These are phyloP conservation scores for Ormosia emarginata DNA, from an alignment of 306 rosid genomes.

Conservation along the genomic window DNA sequence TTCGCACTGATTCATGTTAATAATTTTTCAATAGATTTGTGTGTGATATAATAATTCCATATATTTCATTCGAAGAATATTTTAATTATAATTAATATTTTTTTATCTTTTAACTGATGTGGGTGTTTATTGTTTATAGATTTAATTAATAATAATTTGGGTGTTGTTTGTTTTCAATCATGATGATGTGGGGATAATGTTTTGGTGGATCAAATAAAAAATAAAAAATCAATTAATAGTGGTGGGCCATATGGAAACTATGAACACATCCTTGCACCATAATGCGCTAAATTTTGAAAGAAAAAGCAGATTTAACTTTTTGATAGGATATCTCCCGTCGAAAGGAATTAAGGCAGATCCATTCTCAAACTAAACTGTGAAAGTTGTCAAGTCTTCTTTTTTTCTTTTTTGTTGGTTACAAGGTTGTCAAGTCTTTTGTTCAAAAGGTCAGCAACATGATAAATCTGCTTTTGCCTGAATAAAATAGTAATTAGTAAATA, in stretches of 20 bases:
- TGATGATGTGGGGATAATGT: conserved; percentile 20
- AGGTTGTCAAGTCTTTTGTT: neutral
- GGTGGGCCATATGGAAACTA: conserved; percentile 23
- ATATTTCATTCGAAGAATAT: neutral
- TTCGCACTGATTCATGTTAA: neutral
- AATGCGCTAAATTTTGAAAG: neutral
- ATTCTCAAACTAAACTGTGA: neutral
- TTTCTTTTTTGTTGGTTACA: no score
- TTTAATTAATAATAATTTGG: neutral
- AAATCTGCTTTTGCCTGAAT: neutral
- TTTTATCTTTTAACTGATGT: neutral
- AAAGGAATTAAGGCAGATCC: conserved; percentile 25
- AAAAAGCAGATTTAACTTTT: conserved; percentile 32
- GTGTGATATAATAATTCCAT: neutral
- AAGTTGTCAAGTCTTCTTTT: neutral
- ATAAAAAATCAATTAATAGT: neutral
- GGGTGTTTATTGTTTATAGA: neutral
- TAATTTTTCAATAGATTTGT: neutral
- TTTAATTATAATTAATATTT: neutral
- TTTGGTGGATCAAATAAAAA: conserved; percentile 22
- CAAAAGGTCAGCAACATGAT: conserved; percentile 7
- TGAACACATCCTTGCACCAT: neutral
- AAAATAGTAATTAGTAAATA: neutral
- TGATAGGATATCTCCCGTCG: conserved; percentile 25
- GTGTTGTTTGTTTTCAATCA: conserved; percentile 17